A percentile compares a stretch with the other conserved stretches of the same genome.
phyloP scores from a whole-genome alignment of 2,329 filamentous ascomycete genomes.

The Fusarium sp. region DNA sequence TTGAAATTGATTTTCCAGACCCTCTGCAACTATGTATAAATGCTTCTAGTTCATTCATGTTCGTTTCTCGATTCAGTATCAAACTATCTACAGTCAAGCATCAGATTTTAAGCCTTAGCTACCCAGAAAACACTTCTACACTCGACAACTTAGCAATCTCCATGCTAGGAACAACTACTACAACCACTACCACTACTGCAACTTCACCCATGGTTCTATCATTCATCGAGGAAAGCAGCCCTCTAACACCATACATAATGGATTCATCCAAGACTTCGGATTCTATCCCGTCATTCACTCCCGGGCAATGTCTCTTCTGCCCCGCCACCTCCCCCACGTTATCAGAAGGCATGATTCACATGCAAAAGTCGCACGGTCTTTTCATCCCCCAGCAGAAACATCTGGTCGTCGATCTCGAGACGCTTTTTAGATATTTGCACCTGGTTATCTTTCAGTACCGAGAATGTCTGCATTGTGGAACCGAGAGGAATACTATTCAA shows the following conservation, averaged over 20 bases:
- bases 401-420: conserved; percentile 16
- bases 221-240: not conserved
- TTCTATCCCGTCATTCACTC: not conserved
- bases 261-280: not conserved
- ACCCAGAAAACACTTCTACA: fast-evolving
- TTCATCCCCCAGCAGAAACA: conserved; percentile 10
- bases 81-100: fast-evolving
- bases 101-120: fast-evolving
- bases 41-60: not conserved
- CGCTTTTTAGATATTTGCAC: not conserved
- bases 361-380: conserved; percentile 10
- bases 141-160: not conserved
- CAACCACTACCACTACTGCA: not conserved
- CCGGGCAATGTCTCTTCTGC: conserved; percentile 16
- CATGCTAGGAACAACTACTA: conserved; percentile 24
- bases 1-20: fast-evolving
- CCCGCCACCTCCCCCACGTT: not conserved
- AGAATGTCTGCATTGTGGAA: conserved; percentile 19
- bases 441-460: conserved; percentile 8
- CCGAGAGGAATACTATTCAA: not conserved
- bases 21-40: not conserved
- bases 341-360: conserved; percentile 8
- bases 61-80: fast-evolving
- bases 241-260: not conserved
- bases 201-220: not conserved